phyloP scores from a whole-genome alignment of 768 basidiomycete genomes.

The Suillus lakei region DNA sequence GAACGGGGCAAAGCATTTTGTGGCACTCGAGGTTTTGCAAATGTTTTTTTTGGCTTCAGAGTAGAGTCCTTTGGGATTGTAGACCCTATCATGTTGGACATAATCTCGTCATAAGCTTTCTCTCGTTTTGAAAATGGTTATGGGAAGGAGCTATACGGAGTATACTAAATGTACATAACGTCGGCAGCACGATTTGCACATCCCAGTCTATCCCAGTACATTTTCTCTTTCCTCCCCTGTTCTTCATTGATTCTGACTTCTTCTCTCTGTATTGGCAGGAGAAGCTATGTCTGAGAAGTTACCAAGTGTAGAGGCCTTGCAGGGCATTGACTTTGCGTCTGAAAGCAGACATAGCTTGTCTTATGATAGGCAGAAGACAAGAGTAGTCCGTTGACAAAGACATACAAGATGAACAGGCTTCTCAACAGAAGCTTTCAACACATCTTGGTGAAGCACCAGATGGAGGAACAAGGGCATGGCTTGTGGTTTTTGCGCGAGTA shows the following conservation, averaged over 20 bases:
- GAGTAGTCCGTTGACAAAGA: constrained; percentile 4
- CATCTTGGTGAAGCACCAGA: constrained; percentile 31
- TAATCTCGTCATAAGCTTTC: too few species aligned
- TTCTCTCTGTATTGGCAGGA: background rate
- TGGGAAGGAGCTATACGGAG: background rate
- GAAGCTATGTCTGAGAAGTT: background rate
- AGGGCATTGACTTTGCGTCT: background rate
- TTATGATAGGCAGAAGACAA: background rate
- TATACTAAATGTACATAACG: background rate
- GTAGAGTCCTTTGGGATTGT: too few species aligned
- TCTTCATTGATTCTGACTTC: background rate
- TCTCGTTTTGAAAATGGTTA: background rate
- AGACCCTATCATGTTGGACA: too few species aligned
- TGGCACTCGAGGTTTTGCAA: too few species aligned
- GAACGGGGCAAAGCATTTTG: too few species aligned
- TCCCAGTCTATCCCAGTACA: too few species aligned
- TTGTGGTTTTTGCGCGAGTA: constrained; percentile 32
- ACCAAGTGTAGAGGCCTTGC: background rate
- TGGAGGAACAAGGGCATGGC: constrained; percentile 36
- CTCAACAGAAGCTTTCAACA: constrained; percentile 18
- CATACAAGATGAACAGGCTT: background rate
- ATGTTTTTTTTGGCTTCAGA: too few species aligned
- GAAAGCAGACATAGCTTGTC: background rate
- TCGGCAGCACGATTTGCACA: background rate
- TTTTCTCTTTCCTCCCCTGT: background rate